phyloP scores from a whole-genome alignment of 257 asterid genomes.

The Thymus quinquecostatus region DNA sequence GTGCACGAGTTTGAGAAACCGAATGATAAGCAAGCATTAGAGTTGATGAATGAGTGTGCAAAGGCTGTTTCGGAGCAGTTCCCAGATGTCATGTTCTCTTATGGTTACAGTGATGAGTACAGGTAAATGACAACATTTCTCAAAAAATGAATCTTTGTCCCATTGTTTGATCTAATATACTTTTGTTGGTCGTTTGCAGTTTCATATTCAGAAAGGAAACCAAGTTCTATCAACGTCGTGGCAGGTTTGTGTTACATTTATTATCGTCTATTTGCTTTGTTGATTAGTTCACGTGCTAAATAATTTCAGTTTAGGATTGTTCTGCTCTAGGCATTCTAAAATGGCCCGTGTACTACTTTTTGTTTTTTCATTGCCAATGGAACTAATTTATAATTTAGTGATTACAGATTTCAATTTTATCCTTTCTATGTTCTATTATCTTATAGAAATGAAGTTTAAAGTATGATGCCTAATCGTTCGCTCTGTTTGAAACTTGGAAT shows the following conservation, averaged over 20 bases:
- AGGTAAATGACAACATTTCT: conserved; percentile 43
- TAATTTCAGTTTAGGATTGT: no score
- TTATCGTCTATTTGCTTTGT: not conserved
- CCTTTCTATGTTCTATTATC: no score
- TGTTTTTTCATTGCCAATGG: no score
- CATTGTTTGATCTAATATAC: conserved; percentile 4
- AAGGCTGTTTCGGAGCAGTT: conserved; percentile 64
- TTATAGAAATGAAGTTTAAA: no score
- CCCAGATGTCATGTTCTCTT: conserved; percentile 72
- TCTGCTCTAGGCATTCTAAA: no score
- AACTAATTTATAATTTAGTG: no score
- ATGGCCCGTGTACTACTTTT: no score
- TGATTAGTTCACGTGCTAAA: not conserved
- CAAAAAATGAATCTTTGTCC: not conserved
- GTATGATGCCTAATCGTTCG: not conserved
- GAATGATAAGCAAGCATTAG: conserved; percentile 56
- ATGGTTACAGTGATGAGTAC: conserved; percentile 74
- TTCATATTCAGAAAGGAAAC: conserved; percentile 73
- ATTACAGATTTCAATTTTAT: no score
- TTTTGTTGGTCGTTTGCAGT: conserved; percentile 45
- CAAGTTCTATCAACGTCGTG: conserved; percentile 80
- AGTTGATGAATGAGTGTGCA: conserved; percentile 82
- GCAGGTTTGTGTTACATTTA: conserved; percentile 51
- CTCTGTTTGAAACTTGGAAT: conserved; percentile 16
- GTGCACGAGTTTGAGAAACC: conserved; percentile 77